phyloP scores from a whole-genome alignment of 192 early-diverging fungal species.

The Anaeromyces robustus region DNA sequence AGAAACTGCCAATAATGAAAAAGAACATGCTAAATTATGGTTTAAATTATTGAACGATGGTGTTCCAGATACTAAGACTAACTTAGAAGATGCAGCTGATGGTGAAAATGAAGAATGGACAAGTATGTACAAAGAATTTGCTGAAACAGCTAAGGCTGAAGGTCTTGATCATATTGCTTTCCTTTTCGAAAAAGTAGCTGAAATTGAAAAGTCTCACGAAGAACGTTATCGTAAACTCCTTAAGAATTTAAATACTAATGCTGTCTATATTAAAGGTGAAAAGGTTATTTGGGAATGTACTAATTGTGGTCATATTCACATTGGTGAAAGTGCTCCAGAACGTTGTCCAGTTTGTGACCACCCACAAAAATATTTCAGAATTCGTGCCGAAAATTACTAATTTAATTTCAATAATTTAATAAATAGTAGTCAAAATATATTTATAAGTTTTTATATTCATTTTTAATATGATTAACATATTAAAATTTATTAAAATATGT shows the following conservation, averaged over 20 bases:
- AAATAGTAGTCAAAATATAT: too few species aligned
- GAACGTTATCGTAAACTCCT: not conserved
- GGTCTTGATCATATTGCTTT: not conserved
- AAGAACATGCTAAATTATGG: not conserved
- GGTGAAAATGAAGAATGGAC: not conserved
- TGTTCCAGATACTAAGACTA: not conserved
- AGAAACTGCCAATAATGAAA: not conserved
- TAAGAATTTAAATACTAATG: not conserved
- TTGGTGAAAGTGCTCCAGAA: not conserved
- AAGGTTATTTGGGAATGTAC: not conserved
- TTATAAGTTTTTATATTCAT: too few species aligned
- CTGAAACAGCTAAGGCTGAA: not conserved
- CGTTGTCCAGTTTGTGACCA: not conserved
- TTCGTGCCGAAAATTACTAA: not conserved
- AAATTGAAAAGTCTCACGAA: not conserved
- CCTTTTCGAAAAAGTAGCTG: not conserved
- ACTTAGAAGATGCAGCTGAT: not conserved
- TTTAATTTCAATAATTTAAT: too few species aligned
- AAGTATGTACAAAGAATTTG: not conserved
- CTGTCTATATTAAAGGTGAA: not conserved
- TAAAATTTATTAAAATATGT: too few species aligned
- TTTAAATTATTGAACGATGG: not conserved
- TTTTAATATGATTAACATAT: too few species aligned
- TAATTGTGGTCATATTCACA: not conserved
- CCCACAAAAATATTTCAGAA: not conserved